Base-by-base conservation (phyloP, 2,329 filamentous ascomycete species). In the Leptosphaerulina australis region DNA sequence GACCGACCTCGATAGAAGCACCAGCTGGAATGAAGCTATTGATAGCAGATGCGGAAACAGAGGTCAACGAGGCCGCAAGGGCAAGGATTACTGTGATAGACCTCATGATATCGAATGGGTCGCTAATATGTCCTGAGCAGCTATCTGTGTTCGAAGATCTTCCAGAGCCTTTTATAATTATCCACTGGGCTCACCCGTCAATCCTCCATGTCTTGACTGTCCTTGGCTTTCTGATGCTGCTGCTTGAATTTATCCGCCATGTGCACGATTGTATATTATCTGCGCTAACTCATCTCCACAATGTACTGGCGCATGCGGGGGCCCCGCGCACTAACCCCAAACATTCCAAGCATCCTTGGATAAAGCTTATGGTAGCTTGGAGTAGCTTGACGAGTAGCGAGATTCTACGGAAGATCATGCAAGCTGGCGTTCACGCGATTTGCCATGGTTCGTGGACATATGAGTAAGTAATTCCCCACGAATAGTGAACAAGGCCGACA, bases 281-380 rank as follows among this genome's bases (percentile, higher is more conserved):
- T 11, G 41, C 44, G 33, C 50, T 44, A 21, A 15, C 29, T 55
- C 50, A 58, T 58, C 45, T 56, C 50, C 53, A 55, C 53, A 50
- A 20, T 25, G 29, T 40, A 45, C 36, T 24, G 20, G 14, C 31
- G 41, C 48, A 50, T 55, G 55, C 55, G 58, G 53, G 47, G 46
- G 48, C 58, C 50, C 58, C 55, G 50, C 58, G 44, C 37, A 41
- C 55, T 60, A 58, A 50, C 48, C 47, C 39, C 44, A 58, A 56
- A 55, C 12, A 36, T 34, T 35, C 38, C 39, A 53, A 56, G 55
- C 33, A 28, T 52, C 35, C 47, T 58, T 48, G 43, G 51, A 11
- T n/a, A 49, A 60, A 55, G 57, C 57, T 60, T 60, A 52, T 38
- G 49, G 49, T 40, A 44, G 53, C 55, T 60, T 60, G 50, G 34